Conservation (phyloP, 2,329 filamentous ascomycete species). For the Lachnellula occidentalis region DNA sequence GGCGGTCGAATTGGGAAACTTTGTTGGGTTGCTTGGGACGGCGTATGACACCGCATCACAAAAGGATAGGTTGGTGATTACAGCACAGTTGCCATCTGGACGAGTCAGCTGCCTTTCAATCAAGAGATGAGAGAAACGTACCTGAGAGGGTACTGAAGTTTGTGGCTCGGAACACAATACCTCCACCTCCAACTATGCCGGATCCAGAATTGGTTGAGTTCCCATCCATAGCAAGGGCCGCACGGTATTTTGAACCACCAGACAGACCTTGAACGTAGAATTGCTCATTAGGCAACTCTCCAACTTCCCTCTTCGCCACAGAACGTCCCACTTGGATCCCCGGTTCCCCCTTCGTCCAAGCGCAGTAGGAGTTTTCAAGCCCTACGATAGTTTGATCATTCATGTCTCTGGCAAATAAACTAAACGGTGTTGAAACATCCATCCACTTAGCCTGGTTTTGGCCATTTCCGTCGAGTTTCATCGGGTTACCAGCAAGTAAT, state of each 20-base stretch:
- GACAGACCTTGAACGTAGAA: slow-evolving; percentile 79
- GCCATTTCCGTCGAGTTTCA: slow-evolving; percentile 40
- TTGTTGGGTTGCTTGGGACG: slow-evolving; percentile 72
- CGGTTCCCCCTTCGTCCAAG: not conserved
- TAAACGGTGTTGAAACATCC: slow-evolving; percentile 59
- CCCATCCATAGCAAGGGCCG: slow-evolving; percentile 60
- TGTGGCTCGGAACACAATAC: slow-evolving; percentile 65
- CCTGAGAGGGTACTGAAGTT: slow-evolving; percentile 74
- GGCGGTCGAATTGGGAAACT: slow-evolving; percentile 51
- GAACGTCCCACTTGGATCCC: not conserved
- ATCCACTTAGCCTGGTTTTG: slow-evolving; percentile 49
- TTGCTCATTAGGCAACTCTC: slow-evolving; percentile 72
- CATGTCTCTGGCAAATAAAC: slow-evolving; percentile 68
- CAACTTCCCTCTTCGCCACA: slow-evolving; percentile 61
- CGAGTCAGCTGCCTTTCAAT: slow-evolving; percentile 9
- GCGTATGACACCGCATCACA: slow-evolving; percentile 87
- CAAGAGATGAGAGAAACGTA: slow-evolving; percentile 36
- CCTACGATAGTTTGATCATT: slow-evolving; percentile 59
- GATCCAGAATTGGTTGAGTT: slow-evolving; percentile 49
- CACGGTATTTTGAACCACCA: slow-evolving; percentile 63
- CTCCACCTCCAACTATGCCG: slow-evolving; percentile 63
- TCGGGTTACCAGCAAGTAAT: slow-evolving; percentile 71
- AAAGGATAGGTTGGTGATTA: slow-evolving; percentile 83
- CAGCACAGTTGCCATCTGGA: slow-evolving; percentile 71
- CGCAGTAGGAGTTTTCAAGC: slow-evolving; percentile 71